Evolutionary conservation across 129 eudicot genomes (phyloP).

Genomic region (Logfia minima): DNA sequence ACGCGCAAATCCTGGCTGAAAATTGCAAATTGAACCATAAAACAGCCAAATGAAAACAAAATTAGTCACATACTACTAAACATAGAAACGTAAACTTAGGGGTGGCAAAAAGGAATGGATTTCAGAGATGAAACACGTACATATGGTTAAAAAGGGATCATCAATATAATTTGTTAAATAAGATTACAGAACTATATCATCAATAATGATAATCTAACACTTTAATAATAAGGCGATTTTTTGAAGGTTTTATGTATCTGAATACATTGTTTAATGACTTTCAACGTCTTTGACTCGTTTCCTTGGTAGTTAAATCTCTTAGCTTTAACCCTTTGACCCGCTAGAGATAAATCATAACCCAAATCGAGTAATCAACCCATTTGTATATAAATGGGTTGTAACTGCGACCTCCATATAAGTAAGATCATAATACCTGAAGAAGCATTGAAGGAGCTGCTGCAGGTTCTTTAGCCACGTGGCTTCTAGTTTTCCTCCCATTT

Average conservation of each 20-base stretch:
- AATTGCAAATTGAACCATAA: constrained; percentile 41
- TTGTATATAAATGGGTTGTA: not conserved
- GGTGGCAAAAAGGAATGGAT: too few relatives aligned
- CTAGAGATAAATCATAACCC: too few relatives aligned
- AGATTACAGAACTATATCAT: not conserved
- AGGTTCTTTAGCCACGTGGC: constrained; percentile 54
- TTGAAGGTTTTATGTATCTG: not conserved
- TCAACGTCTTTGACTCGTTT: not conserved
- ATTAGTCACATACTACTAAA: constrained; percentile 9
- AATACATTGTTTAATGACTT: not conserved
- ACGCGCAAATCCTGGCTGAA: constrained; percentile 89
- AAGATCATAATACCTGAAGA: constrained; percentile 61
- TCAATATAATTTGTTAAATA: too few relatives aligned
- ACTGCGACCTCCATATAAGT: not conserved
- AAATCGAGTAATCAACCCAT: too few relatives aligned
- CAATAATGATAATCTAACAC: too few relatives aligned
- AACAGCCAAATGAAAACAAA: constrained; percentile 36
- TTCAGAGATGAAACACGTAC: too few relatives aligned
- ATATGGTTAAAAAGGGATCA: too few relatives aligned
- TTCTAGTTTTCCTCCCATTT: constrained; percentile 75
- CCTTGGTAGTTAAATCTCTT: not conserved
- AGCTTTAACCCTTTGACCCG: not conserved
- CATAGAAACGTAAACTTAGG: not conserved
- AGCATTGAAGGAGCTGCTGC: constrained; percentile 72
- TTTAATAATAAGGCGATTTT: too few relatives aligned